These are phyloP conservation scores for Clarireedia monteithiana DNA, from an alignment of 2,329 filamentous ascomycete species.

Conservation along the genomic window DNA sequence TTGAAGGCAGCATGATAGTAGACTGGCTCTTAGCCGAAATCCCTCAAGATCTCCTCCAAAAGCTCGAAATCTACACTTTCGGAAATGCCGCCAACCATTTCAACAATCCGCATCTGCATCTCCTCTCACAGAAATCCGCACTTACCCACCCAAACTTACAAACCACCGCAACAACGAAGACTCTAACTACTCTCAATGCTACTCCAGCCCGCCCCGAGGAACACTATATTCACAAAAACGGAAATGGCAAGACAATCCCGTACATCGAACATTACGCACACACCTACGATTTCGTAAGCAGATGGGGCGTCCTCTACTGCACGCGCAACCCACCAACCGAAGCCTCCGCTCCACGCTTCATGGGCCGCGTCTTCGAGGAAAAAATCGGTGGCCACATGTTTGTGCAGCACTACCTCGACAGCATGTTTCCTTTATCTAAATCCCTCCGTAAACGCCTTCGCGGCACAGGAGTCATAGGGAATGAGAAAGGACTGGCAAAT, in stretches of 20 bases:
- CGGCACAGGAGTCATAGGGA: constrained; percentile 14
- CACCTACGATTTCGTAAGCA: constrained; percentile 62
- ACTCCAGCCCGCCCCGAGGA: background rate
- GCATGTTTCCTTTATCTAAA: constrained; percentile 26
- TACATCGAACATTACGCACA: constrained; percentile 80
- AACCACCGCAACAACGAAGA: constrained; percentile 28
- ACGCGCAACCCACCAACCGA: constrained; percentile 18
- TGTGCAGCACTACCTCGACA: constrained; percentile 29
- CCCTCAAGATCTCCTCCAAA: constrained; percentile 54
- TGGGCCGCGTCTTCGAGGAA: constrained; percentile 24
- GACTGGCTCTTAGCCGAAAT: constrained; percentile 72
- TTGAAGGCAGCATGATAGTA: constrained; percentile 63
- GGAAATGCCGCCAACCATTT: constrained; percentile 75
- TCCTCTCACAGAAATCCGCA: constrained; percentile 36
- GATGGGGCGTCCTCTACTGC: constrained; percentile 68
- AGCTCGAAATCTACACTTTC: constrained; percentile 72
- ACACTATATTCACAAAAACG: background rate
- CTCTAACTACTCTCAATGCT: background rate
- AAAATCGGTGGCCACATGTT: constrained; percentile 25
- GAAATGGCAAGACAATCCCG: constrained; percentile 42
- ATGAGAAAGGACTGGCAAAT: constrained; percentile 3
- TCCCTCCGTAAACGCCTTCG: constrained; percentile 9
- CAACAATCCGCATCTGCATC: constrained; percentile 61
- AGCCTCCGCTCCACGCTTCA: constrained; percentile 18
- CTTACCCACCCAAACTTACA: constrained; percentile 32